Percentiles rank a stretch among this genome's conserved stretches.
These are phyloP conservation scores for Gaultheria prostrata DNA, from an alignment of 148 eudicot species.

Conservation along the genomic window DNA sequence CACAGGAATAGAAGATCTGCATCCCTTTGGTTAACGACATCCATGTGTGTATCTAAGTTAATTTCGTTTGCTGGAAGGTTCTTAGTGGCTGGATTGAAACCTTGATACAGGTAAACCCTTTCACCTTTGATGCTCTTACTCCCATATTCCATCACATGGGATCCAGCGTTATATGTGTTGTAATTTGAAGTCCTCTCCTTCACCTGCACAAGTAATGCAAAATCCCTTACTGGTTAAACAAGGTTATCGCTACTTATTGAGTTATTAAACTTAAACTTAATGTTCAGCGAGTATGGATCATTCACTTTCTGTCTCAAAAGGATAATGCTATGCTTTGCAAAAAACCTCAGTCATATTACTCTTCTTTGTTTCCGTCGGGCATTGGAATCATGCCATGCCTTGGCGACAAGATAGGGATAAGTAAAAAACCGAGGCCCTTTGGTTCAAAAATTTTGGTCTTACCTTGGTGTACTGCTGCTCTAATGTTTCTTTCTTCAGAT, in stretches of 20 bases:
- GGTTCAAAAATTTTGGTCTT: slow-evolving; percentile 16
- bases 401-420: not conserved
- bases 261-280: not conserved
- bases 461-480: slow-evolving; percentile 61
- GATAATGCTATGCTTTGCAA: not conserved
- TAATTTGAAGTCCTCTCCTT: slow-evolving; percentile 74
- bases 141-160: slow-evolving; percentile 98
- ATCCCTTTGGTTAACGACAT: slow-evolving; percentile 84
- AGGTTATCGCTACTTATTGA: not conserved
- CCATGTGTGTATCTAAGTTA: slow-evolving; percentile 30
- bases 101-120: slow-evolving; percentile 47
- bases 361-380: not conserved
- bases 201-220: slow-evolving; percentile 40
- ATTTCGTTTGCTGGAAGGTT: slow-evolving; percentile 55
- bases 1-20: slow-evolving; percentile 83
- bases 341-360: not conserved
- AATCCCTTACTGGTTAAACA: not conserved
- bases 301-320: not conserved
- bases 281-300: not conserved
- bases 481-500: slow-evolving; percentile 75
- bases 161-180: slow-evolving; percentile 52
- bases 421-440: not conserved
- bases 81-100: slow-evolving; percentile 40
- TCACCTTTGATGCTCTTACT: slow-evolving; percentile 58
- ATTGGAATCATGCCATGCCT: not conserved